Percentiles rank a stretch among this genome's conserved stretches.
phyloP scores from a whole-genome alignment of 306 rosid species.

The Oemleria cerasiformis region DNA sequence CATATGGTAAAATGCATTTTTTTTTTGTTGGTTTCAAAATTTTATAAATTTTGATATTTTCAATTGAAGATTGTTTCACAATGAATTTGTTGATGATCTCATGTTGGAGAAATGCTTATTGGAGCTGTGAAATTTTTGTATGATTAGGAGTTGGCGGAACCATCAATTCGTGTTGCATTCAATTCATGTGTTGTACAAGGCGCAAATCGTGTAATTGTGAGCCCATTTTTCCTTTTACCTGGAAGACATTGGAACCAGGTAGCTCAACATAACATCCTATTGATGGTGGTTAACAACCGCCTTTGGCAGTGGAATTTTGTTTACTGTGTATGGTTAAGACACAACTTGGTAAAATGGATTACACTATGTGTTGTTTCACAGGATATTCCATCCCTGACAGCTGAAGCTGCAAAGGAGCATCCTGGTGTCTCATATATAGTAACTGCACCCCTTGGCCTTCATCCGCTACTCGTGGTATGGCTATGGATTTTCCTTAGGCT shows the following conservation, averaged over 20 bases:
- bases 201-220: conserved; percentile 56
- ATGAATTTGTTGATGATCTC: conserved; percentile 14
- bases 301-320: not conserved
- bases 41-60: not conserved
- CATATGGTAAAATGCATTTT: conserved; percentile 58
- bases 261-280: conserved; percentile 16
- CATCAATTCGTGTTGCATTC: conserved; percentile 72
- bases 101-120: conserved; percentile 1
- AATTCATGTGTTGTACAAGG: conserved; percentile 63
- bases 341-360: not conserved
- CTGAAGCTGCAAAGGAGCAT: conserved; percentile 83
- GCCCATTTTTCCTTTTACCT: conserved; percentile 90
- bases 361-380: conserved; percentile 28
- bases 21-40: not conserved
- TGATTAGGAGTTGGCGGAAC: conserved; percentile 81
- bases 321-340: not conserved
- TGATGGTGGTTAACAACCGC: not conserved
- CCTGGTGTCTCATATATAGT: conserved; percentile 63
- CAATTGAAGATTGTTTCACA: not conserved
- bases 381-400: conserved; percentile 90
- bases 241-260: conserved; percentile 94
- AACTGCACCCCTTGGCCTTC: conserved; percentile 91
- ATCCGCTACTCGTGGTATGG: conserved; percentile 77
- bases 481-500: conserved; percentile 1
- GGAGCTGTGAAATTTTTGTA: conserved; percentile 1